Evolutionary conservation across 305 asterid genomes (phyloP), one percentile per base, ranked within the genome.

Genomic region (Fraxinus sp.): DNA sequence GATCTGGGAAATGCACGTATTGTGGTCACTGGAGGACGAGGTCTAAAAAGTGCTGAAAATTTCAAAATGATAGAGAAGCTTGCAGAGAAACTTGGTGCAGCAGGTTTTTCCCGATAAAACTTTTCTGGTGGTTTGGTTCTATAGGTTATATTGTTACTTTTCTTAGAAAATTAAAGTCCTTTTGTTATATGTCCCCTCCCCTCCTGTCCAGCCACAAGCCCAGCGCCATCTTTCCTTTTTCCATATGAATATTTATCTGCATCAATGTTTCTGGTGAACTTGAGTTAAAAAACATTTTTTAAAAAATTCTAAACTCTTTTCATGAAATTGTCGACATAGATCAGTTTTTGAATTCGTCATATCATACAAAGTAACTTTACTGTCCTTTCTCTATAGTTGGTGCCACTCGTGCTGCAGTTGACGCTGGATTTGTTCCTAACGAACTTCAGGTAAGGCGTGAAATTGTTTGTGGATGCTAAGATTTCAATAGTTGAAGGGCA

Each of bases 351-450:
- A 71, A 79, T 37, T 44, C 76, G 35, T 79, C 79, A 74, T 55
- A 66, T 81, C 66, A 68, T 32, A 73, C 18, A 70, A 73, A 49
- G 71, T 5, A 78, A 79, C 59, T 30, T 87, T 72, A 73, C 70
- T 14, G 79, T 75, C 37, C 62, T 59, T 68, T 79, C 77, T 75
- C 66, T 55, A 80, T 89, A 96, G 99, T 96, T 89, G 99, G 99
- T 77, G 98, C 99, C 46, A 96, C 98, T 85, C 98, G 98, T 83
- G 99, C 98, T 86, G 99, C 99, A 74, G 98, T 95, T 57, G 99
- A 95, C 87, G 98, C 99, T 0, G 99, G 98, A 86, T 94, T 82
- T 84, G 98, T 94, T 83, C 97, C 99, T 14, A 96, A 94, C 14
- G 99, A 96, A 80, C 99, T 96, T 84, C 99, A 96, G 97, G 98